phyloP scores from a whole-genome alignment of 495 filamentous ascomycete genomes.

The Tuber indicum region DNA sequence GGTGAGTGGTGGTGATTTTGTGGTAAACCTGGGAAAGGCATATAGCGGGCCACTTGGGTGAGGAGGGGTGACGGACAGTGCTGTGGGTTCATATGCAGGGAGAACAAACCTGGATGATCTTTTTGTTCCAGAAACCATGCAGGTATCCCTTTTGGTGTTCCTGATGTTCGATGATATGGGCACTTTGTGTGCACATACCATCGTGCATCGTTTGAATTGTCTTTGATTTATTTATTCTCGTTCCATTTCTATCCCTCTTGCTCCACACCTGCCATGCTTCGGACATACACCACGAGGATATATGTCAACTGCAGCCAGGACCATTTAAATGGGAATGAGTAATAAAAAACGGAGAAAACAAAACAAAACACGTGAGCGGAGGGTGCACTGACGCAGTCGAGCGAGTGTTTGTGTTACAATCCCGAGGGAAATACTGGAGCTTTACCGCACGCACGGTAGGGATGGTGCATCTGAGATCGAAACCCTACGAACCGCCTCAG shows the following conservation, averaged over 20 bases:
- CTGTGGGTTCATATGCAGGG: conserved; percentile 8
- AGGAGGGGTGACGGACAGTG: neutral
- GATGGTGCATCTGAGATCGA: neutral
- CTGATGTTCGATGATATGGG: conserved; percentile 3
- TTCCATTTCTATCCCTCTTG: neutral
- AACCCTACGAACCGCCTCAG: neutral
- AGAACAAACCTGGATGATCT: conserved; percentile 30
- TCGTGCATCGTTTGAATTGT: neutral
- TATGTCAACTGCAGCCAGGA: neutral
- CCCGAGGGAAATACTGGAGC: neutral
- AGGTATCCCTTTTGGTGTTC: conserved; percentile 17
- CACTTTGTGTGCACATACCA: neutral
- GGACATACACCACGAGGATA: neutral
- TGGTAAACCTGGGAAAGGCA: conserved; percentile 27
- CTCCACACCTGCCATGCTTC: neutral
- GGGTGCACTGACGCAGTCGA: neutral
- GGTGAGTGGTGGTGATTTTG: conserved; percentile 26
- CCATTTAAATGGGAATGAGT: neutral
- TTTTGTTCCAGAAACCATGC: conserved; percentile 33
- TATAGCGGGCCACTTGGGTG: neutral
- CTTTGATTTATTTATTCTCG: neutral
- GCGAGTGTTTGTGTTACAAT: conserved; percentile 1
- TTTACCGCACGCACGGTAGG: neutral
- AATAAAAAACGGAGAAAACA: neutral
- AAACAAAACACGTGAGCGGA: neutral